Base-by-base conservation (phyloP, 2,329 filamentous ascomycete genomes). In the Fusarium continuum region DNA sequence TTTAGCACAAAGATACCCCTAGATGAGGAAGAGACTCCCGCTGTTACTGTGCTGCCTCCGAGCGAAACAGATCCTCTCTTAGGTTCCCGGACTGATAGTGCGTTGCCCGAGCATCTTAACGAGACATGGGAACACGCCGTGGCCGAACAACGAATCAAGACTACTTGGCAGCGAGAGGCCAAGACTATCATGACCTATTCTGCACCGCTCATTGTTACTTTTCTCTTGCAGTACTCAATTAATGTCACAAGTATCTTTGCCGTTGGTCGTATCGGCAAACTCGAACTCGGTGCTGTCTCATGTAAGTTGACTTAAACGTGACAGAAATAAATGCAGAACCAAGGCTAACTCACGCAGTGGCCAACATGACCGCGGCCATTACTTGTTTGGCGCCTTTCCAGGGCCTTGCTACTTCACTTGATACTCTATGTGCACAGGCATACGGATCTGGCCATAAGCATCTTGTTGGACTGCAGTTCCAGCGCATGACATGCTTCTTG, bases 341-440 rank as follows among this genome's bases (percentile, higher is more conserved):
- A 5, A 38, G 7, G 31, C 70, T 70, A 51, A 70, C 40, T 44
- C 14, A 2, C 32, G 19, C 46, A 75, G 74, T 81, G 68, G 78
- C 79, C 60, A 88, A 88, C 70, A 94, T 94, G 91, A 91, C 90
- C 3, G 89, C 89, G 23, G 92, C 88, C 64, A 93, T 95, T 67
- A 91, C 86, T 13, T 91, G 90, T 55, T 89, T 91, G 70, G 90
- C 89, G 1, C 87, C 91, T 14, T 90, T 91, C 72, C 90, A 93
- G 72, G 91, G 93, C n/a, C 83, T 98, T 13, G 90, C 93, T 1
- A 98, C 94, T 5, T 92, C 90, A 64, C 82, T 98, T 31, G 94
- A 98, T 76, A 98, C 94, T 0, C 86, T 98, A 3, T 97, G 94
- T 75, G 87, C 94, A 0, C 94, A 98, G 76, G 94, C 95, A 1